Evolutionary conservation across 2,329 filamentous ascomycete species (phyloP), one percentile per base, ranked within the genome.

Genomic region (Aspergillus sp.): DNA sequence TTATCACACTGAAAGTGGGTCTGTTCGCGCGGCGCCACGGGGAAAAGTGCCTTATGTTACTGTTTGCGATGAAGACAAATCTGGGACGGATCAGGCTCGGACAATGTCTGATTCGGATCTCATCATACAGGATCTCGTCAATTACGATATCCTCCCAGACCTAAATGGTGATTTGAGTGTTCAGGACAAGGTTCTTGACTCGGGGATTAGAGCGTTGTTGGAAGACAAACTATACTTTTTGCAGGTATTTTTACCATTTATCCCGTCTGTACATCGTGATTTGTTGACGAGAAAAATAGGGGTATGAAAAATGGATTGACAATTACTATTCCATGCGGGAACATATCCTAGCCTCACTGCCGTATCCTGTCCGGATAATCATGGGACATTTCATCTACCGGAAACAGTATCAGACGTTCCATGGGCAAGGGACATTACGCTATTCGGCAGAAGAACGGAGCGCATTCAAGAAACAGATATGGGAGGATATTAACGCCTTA

Each of bases 221-320:
- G 86, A 89, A 72, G 85, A 89, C 19, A 86, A 83, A 69, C 63
- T 87, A 13, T 85, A 83, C 67, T 88, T 88, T 63, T 86, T 82
- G 60, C 76, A 82, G 25, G 81, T 84, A 60, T 39, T 71, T 69
- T n/a, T 15, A 15, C 10, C 39, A n/a, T 13, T 1, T 39, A 15
- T 1, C 5, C 32, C 12, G 10, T 12, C 12, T 36, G 32, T 21
- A 3, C 2, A 19, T 28, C 17, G 52, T 1, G 48, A 32, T 13
- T 23, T 58, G 5, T 32, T 47, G 45, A 39, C 9, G 23, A 19
- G 9, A 53, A 13, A 38, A 13, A 38, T 57, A 82, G 79, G 70
- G 63, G 1, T 76, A 79, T 43, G 86, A 89, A 73, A 77, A 80
- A 62, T 89, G 86, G 86, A 69, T 80, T 2, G 75, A 85, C 58